Evolutionary conservation across 2,329 filamentous ascomycete species (phyloP).

Genomic region (Aspergillus sp.): DNA sequence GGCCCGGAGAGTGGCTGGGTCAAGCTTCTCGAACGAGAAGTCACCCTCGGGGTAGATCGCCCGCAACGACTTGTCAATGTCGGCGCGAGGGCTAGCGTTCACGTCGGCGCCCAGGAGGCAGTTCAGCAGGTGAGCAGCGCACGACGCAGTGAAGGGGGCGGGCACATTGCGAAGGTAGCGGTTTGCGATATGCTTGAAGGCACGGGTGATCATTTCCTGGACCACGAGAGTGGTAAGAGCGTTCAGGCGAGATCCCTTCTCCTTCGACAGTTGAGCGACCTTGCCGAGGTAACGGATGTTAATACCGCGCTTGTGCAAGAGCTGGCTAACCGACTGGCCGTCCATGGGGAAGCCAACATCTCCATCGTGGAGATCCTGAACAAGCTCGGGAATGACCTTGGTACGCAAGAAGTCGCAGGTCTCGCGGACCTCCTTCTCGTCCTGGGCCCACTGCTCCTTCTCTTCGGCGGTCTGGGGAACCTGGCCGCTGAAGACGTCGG

Average conservation of each 20-base stretch:
- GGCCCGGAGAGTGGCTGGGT: conserved; percentile 61
- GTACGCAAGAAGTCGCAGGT: conserved; percentile 72
- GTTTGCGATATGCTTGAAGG: conserved; percentile 87
- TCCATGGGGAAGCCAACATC: conserved; percentile 99
- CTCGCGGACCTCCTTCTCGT: conserved; percentile 81
- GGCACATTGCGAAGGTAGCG: conserved; percentile 73
- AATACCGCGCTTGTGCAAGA: conserved; percentile 94
- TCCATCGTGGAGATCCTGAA: conserved; percentile 81
- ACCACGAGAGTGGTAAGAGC: conserved; percentile 70
- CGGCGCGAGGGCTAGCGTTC: conserved; percentile 70
- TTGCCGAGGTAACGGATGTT: conserved; percentile 94
- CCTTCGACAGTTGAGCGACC: conserved; percentile 62
- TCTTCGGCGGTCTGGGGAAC: conserved; percentile 83
- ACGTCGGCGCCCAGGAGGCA: conserved; percentile 74
- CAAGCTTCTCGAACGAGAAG: conserved; percentile 71
- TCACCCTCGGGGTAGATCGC: conserved; percentile 74
- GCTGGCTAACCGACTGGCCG: conserved; percentile 77
- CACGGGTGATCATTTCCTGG: conserved; percentile 91
- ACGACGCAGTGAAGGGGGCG: conserved; percentile 69
- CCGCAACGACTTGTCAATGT: conserved; percentile 68
- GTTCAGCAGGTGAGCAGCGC: conserved; percentile 82
- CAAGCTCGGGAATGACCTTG: conserved; percentile 73
- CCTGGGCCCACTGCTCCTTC: conserved; percentile 71
- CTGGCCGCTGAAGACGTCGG: conserved; percentile 92
- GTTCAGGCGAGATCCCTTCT: conserved; percentile 62